These are phyloP conservation scores for Chamaecrista fasciculata DNA, from an alignment of 306 rosid genomes.

Conservation along the genomic window DNA sequence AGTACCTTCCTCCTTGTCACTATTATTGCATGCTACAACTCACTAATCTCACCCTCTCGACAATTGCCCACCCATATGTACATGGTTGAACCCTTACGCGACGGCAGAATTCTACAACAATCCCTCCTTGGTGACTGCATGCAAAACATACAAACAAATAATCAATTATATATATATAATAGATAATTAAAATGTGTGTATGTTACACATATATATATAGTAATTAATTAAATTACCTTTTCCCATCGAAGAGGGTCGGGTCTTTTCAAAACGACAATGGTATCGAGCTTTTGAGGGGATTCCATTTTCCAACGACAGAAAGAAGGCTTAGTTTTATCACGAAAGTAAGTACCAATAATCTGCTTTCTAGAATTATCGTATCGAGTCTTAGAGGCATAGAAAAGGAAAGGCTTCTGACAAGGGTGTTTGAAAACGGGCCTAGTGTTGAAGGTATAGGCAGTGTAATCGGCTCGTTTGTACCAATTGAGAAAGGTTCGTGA, in stretches of 20 bases:
- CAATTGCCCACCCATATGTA: slow-evolving; percentile 67
- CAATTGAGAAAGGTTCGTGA: slow-evolving; percentile 77
- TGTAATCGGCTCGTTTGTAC: slow-evolving; percentile 73
- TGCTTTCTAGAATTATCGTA: slow-evolving; percentile 42
- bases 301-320: slow-evolving; percentile 59
- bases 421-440: slow-evolving; percentile 78
- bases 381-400: slow-evolving; percentile 43
- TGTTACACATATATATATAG: no score
- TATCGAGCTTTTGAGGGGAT: slow-evolving; percentile 52
- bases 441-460: slow-evolving; percentile 90
- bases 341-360: slow-evolving; percentile 44
- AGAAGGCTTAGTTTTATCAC: slow-evolving; percentile 37
- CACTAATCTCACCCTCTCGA: slow-evolving; percentile 58
- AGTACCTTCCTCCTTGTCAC: slow-evolving; percentile 8
- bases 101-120: slow-evolving; percentile 70
- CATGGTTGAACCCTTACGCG: slow-evolving; percentile 55
- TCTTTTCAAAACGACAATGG: slow-evolving; percentile 59
- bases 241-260: slow-evolving; percentile 84
- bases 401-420: slow-evolving; percentile 74
- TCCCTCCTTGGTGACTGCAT: slow-evolving; percentile 95
- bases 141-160: no score
- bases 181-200: no score
- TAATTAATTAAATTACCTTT: no score
- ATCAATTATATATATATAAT: no score
- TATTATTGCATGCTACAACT: slow-evolving; percentile 27